Base-by-base conservation (phyloP, 1,139 yeast genomes). In the Nematodospora anomalae region DNA sequence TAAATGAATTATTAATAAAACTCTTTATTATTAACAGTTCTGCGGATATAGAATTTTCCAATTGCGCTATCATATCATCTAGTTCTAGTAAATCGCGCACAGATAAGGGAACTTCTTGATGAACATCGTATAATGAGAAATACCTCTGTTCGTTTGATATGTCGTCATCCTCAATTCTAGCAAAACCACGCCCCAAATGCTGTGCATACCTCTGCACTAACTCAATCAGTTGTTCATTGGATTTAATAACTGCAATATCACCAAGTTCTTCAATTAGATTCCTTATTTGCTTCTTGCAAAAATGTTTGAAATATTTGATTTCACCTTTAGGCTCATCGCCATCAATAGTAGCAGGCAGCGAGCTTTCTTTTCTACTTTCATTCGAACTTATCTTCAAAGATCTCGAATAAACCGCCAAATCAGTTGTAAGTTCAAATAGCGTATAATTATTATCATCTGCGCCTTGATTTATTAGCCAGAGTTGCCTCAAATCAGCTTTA, bases 41-140 rank as follows among this genome's bases (percentile, higher is more conserved):
- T 2, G 52, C 44, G 4, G 50, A 44, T 45, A 64, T 71, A 44
- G 64, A 71, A 2, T 49, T 58, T 13, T 55, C 51, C 23, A 79
- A 52, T 44, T 79, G 82, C 3, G 58, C 62, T 16, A 79, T 43
- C 81, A 79, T 73, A 15, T 70, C 60, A 37, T 74, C 78, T 25
- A 76, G 56, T 44, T 77, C 81, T 2, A 51, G 50, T 3, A 72
- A 40, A 32, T 69, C 67, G 3, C 48, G 40, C 2, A 72, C 49
- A 3, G 35, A 28, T 4, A 46, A 37, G 1, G 70, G 68, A 7
- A 55, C 40, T 8, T 42, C 43, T 5, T 43, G 38, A 4, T 60
- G 51, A 6, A 64, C 46, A 15, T 62, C 60, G 16, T 57, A 42
- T 37, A 72, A 44, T 1, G 68, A 52, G 16, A 33, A 33, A 12